phyloP scores from a whole-genome alignment of 2,329 filamentous ascomycete genomes.

The Beauveria pseudobassiana region DNA sequence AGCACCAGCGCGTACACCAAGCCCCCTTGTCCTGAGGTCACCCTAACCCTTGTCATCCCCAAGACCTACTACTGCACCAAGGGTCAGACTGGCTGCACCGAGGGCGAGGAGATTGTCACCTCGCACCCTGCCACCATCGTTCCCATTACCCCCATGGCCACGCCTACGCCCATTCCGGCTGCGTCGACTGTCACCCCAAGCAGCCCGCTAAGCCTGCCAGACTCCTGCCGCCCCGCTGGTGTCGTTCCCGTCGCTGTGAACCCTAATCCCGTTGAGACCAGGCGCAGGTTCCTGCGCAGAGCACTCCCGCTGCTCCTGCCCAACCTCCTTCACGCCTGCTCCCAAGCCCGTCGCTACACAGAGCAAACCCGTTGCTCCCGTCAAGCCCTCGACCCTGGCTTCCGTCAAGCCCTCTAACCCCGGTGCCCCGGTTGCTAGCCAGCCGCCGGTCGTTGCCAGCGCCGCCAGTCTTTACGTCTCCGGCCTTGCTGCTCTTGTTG shows the following conservation, averaged over 20 bases:
- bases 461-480: constrained; percentile 14
- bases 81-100: constrained; percentile 20
- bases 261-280: not conserved
- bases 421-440: constrained; percentile 10
- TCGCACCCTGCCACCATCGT: constrained; percentile 19
- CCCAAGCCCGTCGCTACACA: constrained; percentile 4
- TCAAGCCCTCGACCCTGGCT: constrained; percentile 12
- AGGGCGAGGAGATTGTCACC: constrained; percentile 20
- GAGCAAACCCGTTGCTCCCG: constrained; percentile 2
- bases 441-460: constrained; percentile 15
- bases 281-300: not conserved
- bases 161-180: constrained; percentile 21
- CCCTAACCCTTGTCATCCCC: constrained; percentile 23
- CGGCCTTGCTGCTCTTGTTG: constrained; percentile 15
- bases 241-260: constrained; percentile 3
- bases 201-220: constrained; percentile 11
- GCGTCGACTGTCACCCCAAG: constrained; percentile 18
- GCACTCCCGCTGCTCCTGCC: constrained; percentile 3
- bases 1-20: constrained; percentile 11
- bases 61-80: constrained; percentile 21
- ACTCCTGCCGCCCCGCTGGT: not conserved
- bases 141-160: constrained; percentile 18
- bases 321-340: constrained; percentile 4
- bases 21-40: constrained; percentile 18
- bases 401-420: constrained; percentile 9